These are phyloP conservation scores for Leptographium wingfieldii DNA, from an alignment of 2,329 filamentous ascomycete species.

Conservation along the genomic window DNA sequence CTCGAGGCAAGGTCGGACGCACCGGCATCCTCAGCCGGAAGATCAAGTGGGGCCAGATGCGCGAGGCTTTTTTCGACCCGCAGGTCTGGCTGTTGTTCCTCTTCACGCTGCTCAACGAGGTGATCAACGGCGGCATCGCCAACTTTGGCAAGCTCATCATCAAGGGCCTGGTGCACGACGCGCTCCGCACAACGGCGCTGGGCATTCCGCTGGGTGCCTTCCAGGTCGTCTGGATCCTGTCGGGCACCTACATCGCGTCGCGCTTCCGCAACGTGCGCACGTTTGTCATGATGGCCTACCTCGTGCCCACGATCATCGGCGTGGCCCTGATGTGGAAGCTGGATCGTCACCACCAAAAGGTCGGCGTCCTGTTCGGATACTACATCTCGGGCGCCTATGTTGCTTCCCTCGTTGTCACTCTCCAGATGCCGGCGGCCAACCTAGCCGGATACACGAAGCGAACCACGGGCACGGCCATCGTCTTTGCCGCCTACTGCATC, in stretches of 20 bases:
- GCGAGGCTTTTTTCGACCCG: conserved; percentile 35
- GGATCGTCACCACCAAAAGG: neutral
- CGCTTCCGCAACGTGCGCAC: neutral
- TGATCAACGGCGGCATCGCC: conserved; percentile 4
- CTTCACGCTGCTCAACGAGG: conserved; percentile 1
- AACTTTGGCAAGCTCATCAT: conserved; percentile 5
- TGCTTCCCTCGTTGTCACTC: neutral
- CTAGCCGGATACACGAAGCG: conserved; percentile 5
- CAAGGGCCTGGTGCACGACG: conserved; percentile 1
- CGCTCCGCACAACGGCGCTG: neutral
- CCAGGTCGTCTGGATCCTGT: conserved; percentile 1
- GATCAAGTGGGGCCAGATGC: conserved; percentile 31
- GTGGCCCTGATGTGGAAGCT: conserved; percentile 1
- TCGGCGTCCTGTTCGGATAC: conserved; percentile 3
- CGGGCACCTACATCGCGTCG: neutral
- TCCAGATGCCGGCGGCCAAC: conserved; percentile 5
- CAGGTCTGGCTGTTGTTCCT: conserved; percentile 49
- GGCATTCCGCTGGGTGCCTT: conserved; percentile 1
- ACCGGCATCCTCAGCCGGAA: conserved; percentile 41
- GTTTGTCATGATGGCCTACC: conserved; percentile 1
- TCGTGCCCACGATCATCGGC: neutral
- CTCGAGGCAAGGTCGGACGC: conserved; percentile 30
- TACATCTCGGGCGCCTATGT: conserved; percentile 4
- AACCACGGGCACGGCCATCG: conserved; percentile 1
- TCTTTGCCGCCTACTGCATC: conserved; percentile 3